A percentile compares a stretch with the other conserved stretches of the same genome.
Evolutionary conservation across 2,329 filamentous ascomycete genomes (phyloP).

Genomic region (Aspergillus phoenicis): DNA sequence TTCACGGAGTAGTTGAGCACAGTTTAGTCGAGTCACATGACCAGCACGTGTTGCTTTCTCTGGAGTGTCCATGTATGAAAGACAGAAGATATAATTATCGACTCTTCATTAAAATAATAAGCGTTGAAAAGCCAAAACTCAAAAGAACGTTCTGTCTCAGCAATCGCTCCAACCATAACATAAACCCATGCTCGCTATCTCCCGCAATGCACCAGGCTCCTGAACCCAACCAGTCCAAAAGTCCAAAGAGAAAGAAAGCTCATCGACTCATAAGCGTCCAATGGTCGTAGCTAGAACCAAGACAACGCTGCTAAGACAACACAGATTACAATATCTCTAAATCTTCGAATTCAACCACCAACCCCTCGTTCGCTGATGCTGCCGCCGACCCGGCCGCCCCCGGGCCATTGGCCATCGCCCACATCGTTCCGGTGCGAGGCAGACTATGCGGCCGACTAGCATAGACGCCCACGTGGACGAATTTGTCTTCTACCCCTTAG

Average conservation of each 20-base stretch:
- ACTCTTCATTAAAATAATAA: not conserved
- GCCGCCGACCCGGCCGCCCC: constrained; percentile 26
- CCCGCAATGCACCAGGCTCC: not conserved
- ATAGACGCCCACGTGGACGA: constrained; percentile 61
- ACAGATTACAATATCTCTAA: constrained; percentile 43
- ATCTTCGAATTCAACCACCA: constrained; percentile 56
- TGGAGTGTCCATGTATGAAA: too few relatives aligned
- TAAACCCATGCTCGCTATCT: not conserved
- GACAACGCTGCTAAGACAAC: not conserved
- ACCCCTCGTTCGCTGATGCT: constrained; percentile 35
- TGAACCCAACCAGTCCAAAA: not conserved
- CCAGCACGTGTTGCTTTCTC: too few relatives aligned
- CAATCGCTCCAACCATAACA: not conserved
- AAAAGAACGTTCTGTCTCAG: not conserved
- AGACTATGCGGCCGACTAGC: constrained; percentile 58
- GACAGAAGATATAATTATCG: too few relatives aligned
- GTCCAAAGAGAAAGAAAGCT: not conserved
- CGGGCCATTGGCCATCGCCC: constrained; percentile 41
- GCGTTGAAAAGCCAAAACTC: not conserved
- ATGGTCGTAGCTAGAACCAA: not conserved
- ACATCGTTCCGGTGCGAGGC: constrained; percentile 41
- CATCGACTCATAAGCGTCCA: constrained; percentile 1
- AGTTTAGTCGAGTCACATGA: too few relatives aligned
- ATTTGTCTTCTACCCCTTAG: constrained; percentile 61
- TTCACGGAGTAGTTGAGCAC: too few relatives aligned